Evolutionary conservation across 148 eudicot species (phyloP).

Genomic region (Amaranthus palmeri): DNA sequence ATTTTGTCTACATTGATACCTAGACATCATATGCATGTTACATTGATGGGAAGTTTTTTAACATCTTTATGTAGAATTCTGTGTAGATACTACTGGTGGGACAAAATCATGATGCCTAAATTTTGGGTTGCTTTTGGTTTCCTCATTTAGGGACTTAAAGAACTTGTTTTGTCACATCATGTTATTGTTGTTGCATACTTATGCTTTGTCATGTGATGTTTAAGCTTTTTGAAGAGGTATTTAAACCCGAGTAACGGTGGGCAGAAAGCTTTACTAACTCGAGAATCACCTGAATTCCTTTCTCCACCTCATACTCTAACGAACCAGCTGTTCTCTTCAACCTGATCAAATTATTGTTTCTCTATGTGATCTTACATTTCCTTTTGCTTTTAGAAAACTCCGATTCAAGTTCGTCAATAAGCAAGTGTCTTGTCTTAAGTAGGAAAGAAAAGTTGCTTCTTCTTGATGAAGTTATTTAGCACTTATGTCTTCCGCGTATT

Average conservation of each 20-base stretch:
- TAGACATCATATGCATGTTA: constrained; percentile 9
- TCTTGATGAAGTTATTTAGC: neutral
- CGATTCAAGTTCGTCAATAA: neutral
- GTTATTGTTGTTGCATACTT: constrained; percentile 17
- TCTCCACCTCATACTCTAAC: too few relatives aligned
- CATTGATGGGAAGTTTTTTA: constrained; percentile 8
- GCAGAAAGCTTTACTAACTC: too few relatives aligned
- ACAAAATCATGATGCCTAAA: constrained; percentile 24
- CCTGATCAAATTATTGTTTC: neutral
- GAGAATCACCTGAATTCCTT: too few relatives aligned
- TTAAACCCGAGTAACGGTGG: too few relatives aligned
- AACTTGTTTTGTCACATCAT: constrained; percentile 13
- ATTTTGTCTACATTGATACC: neutral
- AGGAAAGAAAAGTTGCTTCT: constrained; percentile 4
- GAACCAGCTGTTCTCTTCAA: too few relatives aligned
- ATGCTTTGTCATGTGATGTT: neutral
- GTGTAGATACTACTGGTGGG: constrained; percentile 8
- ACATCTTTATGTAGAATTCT: constrained; percentile 21
- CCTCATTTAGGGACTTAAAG: constrained; percentile 6
- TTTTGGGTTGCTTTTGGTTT: constrained; percentile 15
- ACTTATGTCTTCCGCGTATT: neutral
- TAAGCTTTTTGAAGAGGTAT: neutral
- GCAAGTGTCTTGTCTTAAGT: neutral
- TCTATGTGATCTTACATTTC: neutral
- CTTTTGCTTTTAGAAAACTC: neutral